phyloP scores from a whole-genome alignment of 805 yeast species.

The Wickerhamomyces bovis region DNA sequence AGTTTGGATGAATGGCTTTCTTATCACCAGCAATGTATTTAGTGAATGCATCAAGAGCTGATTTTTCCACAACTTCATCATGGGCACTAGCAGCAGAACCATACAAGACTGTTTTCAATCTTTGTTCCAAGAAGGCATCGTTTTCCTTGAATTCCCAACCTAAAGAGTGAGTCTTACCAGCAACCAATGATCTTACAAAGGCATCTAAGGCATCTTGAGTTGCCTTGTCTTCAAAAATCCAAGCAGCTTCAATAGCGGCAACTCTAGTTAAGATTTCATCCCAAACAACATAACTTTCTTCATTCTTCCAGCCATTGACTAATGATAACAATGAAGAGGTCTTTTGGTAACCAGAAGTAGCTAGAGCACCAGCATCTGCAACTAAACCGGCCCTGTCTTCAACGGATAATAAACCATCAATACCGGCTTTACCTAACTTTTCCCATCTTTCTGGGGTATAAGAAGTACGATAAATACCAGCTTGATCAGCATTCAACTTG shows the following conservation, averaged over 20 bases:
- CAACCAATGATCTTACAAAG: conserved; percentile 50
- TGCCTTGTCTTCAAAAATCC: conserved; percentile 46
- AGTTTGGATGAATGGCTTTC: conserved; percentile 66
- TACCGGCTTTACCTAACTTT: conserved; percentile 57
- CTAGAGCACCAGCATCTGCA: conserved; percentile 71
- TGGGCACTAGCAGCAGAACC: conserved; percentile 51
- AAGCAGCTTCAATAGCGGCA: conserved; percentile 43
- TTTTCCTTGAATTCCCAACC: conserved; percentile 60
- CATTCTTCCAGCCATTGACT: conserved; percentile 54
- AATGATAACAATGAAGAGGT: conserved; percentile 56
- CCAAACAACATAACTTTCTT: conserved; percentile 64
- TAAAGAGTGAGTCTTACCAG: conserved; percentile 43
- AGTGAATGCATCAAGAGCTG: conserved; percentile 44
- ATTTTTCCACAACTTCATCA: conserved; percentile 40
- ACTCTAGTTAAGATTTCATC: conserved; percentile 48
- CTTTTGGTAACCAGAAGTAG: conserved; percentile 63
- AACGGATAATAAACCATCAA: conserved; percentile 53
- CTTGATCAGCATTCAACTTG: conserved; percentile 68
- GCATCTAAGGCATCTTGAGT: conserved; percentile 42
- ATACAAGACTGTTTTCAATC: conserved; percentile 61
- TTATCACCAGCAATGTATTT: conserved; percentile 56
- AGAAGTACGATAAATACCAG: conserved; percentile 71
- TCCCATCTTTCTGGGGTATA: conserved; percentile 65
- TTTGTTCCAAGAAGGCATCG: conserved; percentile 56
- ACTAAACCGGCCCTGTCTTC: conserved; percentile 77